phyloP scores from a whole-genome alignment of 2,329 filamentous ascomycete genomes.

The Arthrobotrys conoides region DNA sequence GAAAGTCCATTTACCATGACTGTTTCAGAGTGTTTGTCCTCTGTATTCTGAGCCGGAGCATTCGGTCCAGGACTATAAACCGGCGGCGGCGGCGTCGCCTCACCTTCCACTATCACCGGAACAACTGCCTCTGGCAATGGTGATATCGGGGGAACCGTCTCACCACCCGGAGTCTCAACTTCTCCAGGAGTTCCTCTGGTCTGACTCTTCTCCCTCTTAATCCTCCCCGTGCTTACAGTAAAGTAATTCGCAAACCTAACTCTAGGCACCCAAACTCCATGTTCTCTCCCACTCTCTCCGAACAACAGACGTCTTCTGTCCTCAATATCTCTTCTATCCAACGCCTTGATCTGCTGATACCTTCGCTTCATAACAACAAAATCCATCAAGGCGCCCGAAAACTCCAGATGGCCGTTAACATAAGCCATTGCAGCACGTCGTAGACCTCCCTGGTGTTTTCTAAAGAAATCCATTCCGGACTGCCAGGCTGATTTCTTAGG shows the following conservation, averaged over 20 bases:
- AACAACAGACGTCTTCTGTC: constrained; percentile 39
- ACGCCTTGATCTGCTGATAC: constrained; percentile 77
- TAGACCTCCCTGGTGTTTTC: constrained; percentile 83
- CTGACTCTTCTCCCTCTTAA: constrained; percentile 69
- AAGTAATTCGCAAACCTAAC: constrained; percentile 92
- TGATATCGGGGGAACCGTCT: constrained; percentile 59
- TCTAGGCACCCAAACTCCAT: constrained; percentile 66
- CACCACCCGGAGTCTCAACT: constrained; percentile 57
- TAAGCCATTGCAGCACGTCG: constrained; percentile 79
- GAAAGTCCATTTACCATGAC: not conserved
- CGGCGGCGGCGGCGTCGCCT: constrained; percentile 16
- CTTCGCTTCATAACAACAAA: constrained; percentile 78
- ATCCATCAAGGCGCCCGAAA: constrained; percentile 84
- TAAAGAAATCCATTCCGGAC: constrained; percentile 77
- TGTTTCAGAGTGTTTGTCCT: not conserved
- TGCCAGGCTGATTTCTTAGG: constrained; percentile 65
- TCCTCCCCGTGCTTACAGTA: constrained; percentile 82
- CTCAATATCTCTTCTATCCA: constrained; percentile 71
- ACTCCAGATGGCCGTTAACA: constrained; percentile 85
- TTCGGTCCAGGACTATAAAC: constrained; percentile 22
- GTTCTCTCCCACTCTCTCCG: constrained; percentile 55
- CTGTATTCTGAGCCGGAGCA: not conserved
- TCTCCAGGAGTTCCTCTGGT: constrained; percentile 18
- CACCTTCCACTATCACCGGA: constrained; percentile 13
- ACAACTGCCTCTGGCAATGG: constrained; percentile 36